Percentiles rank a stretch among this genome's conserved stretches.
Conservation (phyloP, 352 stramenopile species). For the Elongisporangium undulatum region DNA sequence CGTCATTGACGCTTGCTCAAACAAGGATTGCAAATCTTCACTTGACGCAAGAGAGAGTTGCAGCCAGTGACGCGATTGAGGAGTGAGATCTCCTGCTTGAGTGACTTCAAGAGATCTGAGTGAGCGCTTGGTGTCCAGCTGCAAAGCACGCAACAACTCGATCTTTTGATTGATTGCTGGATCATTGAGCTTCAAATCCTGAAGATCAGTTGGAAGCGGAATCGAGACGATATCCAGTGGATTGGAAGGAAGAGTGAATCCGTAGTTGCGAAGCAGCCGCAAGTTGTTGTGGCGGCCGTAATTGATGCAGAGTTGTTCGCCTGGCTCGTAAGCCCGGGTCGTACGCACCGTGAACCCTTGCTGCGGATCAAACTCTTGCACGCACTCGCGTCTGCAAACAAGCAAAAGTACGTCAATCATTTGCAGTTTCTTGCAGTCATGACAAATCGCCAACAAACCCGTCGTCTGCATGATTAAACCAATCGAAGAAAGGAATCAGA, state of each 20-base stretch:
- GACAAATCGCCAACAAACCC: conserved; percentile 21
- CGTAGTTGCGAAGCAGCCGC: conserved; percentile 78
- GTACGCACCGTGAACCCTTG: conserved; percentile 64
- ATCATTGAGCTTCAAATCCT: conserved; percentile 28
- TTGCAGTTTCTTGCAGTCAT: not conserved
- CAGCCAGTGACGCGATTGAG: conserved; percentile 44
- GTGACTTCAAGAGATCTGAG: not conserved
- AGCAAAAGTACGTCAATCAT: conserved; percentile 1
- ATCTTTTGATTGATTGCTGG: conserved; percentile 26
- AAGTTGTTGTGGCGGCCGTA: conserved; percentile 69
- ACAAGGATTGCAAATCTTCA: conserved; percentile 36
- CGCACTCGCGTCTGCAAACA: conserved; percentile 47
- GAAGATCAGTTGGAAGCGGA: conserved; percentile 27
- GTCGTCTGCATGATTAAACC: conserved; percentile 72
- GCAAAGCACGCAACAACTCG: conserved; percentile 26
- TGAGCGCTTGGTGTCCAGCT: not conserved
- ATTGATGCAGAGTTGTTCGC: conserved; percentile 80
- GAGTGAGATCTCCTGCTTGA: conserved; percentile 13
- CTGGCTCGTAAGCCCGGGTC: conserved; percentile 39
- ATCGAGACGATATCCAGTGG: conserved; percentile 37
- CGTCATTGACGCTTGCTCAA: conserved; percentile 21
- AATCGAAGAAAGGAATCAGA: conserved; percentile 85
- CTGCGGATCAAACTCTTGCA: conserved; percentile 51
- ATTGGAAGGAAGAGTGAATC: conserved; percentile 47
- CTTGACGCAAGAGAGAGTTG: conserved; percentile 41